Base-by-base conservation (phyloP, 1,284 basidiomycete species). In the Omphalotus olearius region DNA sequence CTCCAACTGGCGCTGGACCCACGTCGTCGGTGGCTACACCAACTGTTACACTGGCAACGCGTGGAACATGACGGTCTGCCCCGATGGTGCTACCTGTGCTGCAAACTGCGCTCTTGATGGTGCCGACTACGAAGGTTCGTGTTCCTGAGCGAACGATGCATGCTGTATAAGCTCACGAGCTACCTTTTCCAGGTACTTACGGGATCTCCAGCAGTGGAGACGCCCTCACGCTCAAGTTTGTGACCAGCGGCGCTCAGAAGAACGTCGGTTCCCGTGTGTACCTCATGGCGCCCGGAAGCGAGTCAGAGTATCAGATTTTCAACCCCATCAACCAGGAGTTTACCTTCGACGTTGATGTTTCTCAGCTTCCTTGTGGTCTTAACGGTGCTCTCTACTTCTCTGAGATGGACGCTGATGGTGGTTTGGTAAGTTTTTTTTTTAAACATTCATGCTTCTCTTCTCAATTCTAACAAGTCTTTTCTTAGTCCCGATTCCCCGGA, bases 191-290 rank as follows among this genome's bases (percentile, higher is more conserved):
- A 57, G 65, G 61, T 53, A 73, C 70, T 45, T 74, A 74, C 57
- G 72, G 73, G 57, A 70, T 76, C 59, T 69, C 66, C 50, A 66
- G 70, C 41, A 64, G 60, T 56, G 71, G 73, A 45, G 67, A 70
- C 56, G 60, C 65, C 13, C 68, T 80, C 54, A 76, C 68, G 28
- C 69, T 80, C 64, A 72, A 75, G 58, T 76, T 79, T 65, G 71
- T 78, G 55, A 78, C 74, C 13, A 53, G 60, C 33, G 58, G 62
- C 57, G 45, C 59, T 40, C 60, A 67, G 39, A 69, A 57, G 56
- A 81, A 81, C 69, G 67, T 80, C 63, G 78, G 79, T 36, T 77
- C 77, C 28, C 79, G 79, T 59, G 72, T 80, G 47, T 82, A 80
- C 69, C 70, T 81, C 50, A 68, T 82, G 68, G 66, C 65, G 25